Evolutionary conservation across 176 grass and related monocot genomes (phyloP), one percentile per base, ranked within the genome.

Genomic region (Alloteropsis semialata): DNA sequence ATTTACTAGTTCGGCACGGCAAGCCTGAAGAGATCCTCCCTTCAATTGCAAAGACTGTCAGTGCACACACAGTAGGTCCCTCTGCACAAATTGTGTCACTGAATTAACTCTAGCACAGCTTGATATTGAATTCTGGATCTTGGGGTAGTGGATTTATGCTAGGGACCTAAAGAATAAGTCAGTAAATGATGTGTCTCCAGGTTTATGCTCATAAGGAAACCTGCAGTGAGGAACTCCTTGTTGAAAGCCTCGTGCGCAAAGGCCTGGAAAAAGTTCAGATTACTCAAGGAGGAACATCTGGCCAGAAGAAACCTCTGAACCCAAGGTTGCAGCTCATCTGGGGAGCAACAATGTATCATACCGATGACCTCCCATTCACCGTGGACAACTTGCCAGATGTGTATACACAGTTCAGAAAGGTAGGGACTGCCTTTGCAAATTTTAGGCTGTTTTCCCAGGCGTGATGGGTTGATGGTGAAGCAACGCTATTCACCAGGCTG

Each of bases 351-450:
- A 88, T 98, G 96, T 93, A 98, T 57, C 96, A 98, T 46, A 75
- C 87, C 1, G 92, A 98, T 69, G 96, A 98, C 59, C 92, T 98
- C 19, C 90, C 92, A 21, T 95, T 95, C 85, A 44, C 75, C 0
- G 54, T 84, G 36, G 80, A 25, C 56, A 81, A 88, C 76, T 85
- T 98, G 62, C 96, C 96, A 61, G 92, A 98, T 39, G 84, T 95
- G 3, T 98, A 98, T 79, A 95, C 92, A 25, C 96, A 98, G 48
- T 95, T 95, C 67, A 90, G 96, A 37, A 98, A 98, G 89, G 92
- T 93, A 75, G 38, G 4, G n/a, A 60, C 5, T 75, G 45, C 33
- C 54, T 69, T 78, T 50, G 42, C 10, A 49, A 30, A 72, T 9
- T 48, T 18, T 44, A 43, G 22, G 27, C 7, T 56, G 2, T 39